Evolutionary conservation across 306 rosid species (phyloP), one percentile per base, ranked within the genome.

Genomic region (Medicago ruthenica): DNA sequence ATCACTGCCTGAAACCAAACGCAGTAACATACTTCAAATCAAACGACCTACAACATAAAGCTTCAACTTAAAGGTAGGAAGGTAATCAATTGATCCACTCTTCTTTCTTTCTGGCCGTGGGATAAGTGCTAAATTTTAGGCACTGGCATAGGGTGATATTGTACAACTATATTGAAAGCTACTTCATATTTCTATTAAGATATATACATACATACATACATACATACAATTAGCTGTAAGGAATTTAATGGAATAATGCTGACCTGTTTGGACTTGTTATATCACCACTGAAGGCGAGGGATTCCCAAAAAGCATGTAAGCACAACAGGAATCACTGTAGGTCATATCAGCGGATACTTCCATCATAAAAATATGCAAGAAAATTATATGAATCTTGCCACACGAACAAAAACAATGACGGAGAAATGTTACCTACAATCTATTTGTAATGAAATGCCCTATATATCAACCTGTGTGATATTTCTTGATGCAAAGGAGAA

Each of bases 281-380:
- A 66, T 20, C 41, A 36, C 27, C 66, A 57, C 44, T 73, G 75
- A 80, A 36, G 16, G 83, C 14, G 37, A 64, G 42, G 65, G 63
- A 58, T 65, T 67, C 60, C 65, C 68, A 64, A 75, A 57, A 64
- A 9, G 76, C 86, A 64, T 27, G 61, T 8, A 71, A 70, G 82
- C 73, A 65, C 79, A 40, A 50, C 21, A 60, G 24, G 55, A 20
- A 73, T 42, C 62, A 70, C 69, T 13, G 17, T 61, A 37, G 24
- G 61, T 67, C 80, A 67, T 79, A 21, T 74, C 60, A 62, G 67
- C 2, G 8, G 61, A 55, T 53, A 45, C 51, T 67, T 73, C 45
- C 61, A 48, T 55, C 78, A 34, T 14, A 68, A 76, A 67, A 74
- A 67, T 16, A 59, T 5, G 71, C 58, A 59, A 44, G 36, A 70